A percentile compares a stretch with the other conserved stretches of the same genome.
phyloP scores from a whole-genome alignment of 2,329 filamentous ascomycete genomes.

The Westerdykella ornata region DNA sequence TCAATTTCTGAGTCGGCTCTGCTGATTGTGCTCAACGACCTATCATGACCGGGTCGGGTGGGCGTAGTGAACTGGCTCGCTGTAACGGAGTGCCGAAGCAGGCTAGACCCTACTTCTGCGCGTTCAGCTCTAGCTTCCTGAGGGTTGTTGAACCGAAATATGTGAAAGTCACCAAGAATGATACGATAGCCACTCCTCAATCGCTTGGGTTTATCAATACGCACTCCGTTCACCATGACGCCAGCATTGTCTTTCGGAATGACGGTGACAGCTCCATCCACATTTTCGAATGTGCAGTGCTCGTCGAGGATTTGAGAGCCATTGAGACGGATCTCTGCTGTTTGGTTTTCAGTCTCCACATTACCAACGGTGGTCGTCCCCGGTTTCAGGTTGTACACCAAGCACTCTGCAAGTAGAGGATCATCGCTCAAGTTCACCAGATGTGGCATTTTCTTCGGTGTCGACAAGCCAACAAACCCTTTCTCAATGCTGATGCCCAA shows the following conservation, averaged over 20 bases:
- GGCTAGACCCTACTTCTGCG: slow-evolving; percentile 67
- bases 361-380: slow-evolving; percentile 92
- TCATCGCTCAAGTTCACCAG: slow-evolving; percentile 82
- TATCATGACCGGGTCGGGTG: slow-evolving; percentile 64
- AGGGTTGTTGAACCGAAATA: slow-evolving; percentile 96
- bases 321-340: slow-evolving; percentile 86
- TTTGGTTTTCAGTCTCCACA: slow-evolving; percentile 68
- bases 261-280: slow-evolving; percentile 87
- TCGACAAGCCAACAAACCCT: slow-evolving; percentile 89
- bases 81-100: slow-evolving; percentile 74
- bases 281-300: slow-evolving; percentile 90
- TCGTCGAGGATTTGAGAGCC: slow-evolving; percentile 87
- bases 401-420: slow-evolving; percentile 85
- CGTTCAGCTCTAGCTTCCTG: slow-evolving; percentile 91
- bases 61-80: slow-evolving; percentile 59
- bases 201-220: slow-evolving; percentile 76
- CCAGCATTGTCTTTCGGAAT: slow-evolving; percentile 85
- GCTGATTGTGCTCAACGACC: slow-evolving; percentile 59
- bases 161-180: slow-evolving; percentile 96
- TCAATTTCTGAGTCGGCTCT: slow-evolving; percentile 72
- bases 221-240: slow-evolving; percentile 95
- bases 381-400: slow-evolving; percentile 97
- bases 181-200: slow-evolving; percentile 89
- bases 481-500: slow-evolving; percentile 98
- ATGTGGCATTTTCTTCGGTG: slow-evolving; percentile 98